Base-by-base conservation (phyloP, 331 rosid genomes). In the Rosa hybrid region DNA sequence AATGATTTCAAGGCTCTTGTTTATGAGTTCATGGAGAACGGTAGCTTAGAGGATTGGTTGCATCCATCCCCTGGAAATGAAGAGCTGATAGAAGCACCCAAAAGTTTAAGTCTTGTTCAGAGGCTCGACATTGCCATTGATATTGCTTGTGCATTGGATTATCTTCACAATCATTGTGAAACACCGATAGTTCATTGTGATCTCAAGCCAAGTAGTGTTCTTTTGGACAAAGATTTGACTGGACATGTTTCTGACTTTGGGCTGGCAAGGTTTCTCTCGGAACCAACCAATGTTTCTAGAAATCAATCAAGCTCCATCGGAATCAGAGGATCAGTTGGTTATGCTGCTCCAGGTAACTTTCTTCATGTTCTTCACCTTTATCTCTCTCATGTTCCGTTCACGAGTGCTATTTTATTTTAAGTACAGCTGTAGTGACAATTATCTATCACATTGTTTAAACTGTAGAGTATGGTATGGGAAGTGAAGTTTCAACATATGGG, bases 171-270 rank as follows among this genome's bases (percentile, higher is more conserved):
- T 7, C 25, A 56, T 56, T 56, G 62, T 18, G 62, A 17, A 56
- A 20, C 25, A 56, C 12, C 62, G 1, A 56, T 56, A 1, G 25
- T 53, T 17, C 59, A 53, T 53, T 53, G 59, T 53, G 59, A 53
- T 53, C 23, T 53, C 21, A 53, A 53, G 21, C 59, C 59, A 18
- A 53, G 59, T 6, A 53, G 18, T 17, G 59, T 53, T 7, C 59
- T 53, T 53, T 17, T 53, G 59, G 59, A 53, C 21, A 17, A 18
- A 39, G 72, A 68, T 1, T 41, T 41, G 30, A 38, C 27, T 18
- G 72, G 30, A 68, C 72, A 41, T 68, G 30, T 68, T 41, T 68
- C 51, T 4, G 72, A 68, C 72, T 68, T 68, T 68, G 72, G 72
- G 2, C 72, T 68, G 5, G 50, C 50, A 68, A 41, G 72, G 45